These are phyloP conservation scores for Stachybotrys echinatus DNA, from an alignment of 2,329 filamentous ascomycete genomes.

Conservation along the genomic window DNA sequence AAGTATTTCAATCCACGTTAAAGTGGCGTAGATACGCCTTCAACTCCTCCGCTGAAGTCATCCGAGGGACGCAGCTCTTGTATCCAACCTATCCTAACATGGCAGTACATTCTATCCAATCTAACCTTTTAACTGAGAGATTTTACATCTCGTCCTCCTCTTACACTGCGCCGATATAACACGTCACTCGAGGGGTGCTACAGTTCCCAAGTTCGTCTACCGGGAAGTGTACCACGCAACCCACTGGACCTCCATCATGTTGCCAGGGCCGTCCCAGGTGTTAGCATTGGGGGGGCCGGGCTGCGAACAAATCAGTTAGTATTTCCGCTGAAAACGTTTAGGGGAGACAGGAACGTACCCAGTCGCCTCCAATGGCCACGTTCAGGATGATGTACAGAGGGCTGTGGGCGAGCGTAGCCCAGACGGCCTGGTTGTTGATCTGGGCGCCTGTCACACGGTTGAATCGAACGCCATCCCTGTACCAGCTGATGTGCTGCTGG, in stretches of 20 bases:
- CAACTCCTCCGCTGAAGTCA: not conserved
- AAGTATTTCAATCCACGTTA: too few species aligned
- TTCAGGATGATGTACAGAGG: conserved; percentile 33
- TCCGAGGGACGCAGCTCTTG: not conserved
- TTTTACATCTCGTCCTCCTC: not conserved
- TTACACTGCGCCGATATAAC: too few species aligned
- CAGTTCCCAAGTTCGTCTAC: too few species aligned
- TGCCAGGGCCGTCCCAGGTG: conserved; percentile 4
- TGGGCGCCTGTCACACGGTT: conserved; percentile 26
- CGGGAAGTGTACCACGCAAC: conserved; percentile 10
- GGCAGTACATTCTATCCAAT: not conserved
- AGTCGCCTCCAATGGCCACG: conserved; percentile 34
- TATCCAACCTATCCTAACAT: not conserved
- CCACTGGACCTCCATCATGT: conserved; percentile 15
- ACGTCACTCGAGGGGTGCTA: too few species aligned
- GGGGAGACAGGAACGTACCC: conserved; percentile 10
- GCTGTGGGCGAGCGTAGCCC: conserved; percentile 27
- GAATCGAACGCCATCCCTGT: conserved; percentile 30
- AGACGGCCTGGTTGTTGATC: conserved; percentile 27
- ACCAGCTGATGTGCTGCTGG: conserved; percentile 36
- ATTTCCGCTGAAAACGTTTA: too few species aligned
- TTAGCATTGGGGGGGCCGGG: not conserved
- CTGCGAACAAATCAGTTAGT: not conserved
- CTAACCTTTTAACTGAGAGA: not conserved
- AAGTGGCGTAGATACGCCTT: not conserved